Evolutionary conservation across 495 filamentous ascomycete species (phyloP), one percentile per base, ranked within the genome.

Genomic region (Hyaloscypha hepaticicola): DNA sequence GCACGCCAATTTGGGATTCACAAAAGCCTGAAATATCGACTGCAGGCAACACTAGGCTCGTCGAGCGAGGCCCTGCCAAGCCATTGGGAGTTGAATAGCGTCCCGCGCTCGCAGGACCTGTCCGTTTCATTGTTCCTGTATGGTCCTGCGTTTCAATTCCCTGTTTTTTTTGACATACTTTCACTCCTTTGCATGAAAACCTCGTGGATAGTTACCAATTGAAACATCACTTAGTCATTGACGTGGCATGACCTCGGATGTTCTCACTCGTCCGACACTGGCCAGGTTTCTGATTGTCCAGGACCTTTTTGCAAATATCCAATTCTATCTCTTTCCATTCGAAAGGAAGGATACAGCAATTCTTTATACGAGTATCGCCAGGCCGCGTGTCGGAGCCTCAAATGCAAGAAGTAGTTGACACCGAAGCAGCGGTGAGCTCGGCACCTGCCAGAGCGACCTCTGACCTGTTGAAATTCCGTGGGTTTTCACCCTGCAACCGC

Each of bases 1-100:
- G 31, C 57, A 48, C 38, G 26, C 55, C 38, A 45, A 45, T 16
- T 45, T 57, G 55, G 55, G 26, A 5, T 33, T 29, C 55, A 28
- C 31, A n/a, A 33, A 33, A 34, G 55, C 28, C 29, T 28, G 26
- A 57, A 0, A 3, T 45, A 8, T 45, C 38, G 14, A 8, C 38
- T 45, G 38, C 38, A 16, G 12, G 38, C 38, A 16, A 45, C 38
- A 45, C 12, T 2, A 4, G 38, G 6, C 38, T 45, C 2, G 31
- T 16, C 49, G 25, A 55, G 52, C 52, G 55, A 57, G 55, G 8
- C 12, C 1, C 16, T 45, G 38, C 16, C 38, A 45, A 45, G 9
- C 31, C 1, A 45, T 45, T 45, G 38, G 38, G 38, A 45, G 11
- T 9, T 9, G 16, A 19, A 45, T n/a, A 45, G 6, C 0, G 16